Evolutionary conservation across 306 rosid genomes (phyloP), one percentile per base, ranked within the genome.

Genomic region (Dalbergia cochinchinensis): DNA sequence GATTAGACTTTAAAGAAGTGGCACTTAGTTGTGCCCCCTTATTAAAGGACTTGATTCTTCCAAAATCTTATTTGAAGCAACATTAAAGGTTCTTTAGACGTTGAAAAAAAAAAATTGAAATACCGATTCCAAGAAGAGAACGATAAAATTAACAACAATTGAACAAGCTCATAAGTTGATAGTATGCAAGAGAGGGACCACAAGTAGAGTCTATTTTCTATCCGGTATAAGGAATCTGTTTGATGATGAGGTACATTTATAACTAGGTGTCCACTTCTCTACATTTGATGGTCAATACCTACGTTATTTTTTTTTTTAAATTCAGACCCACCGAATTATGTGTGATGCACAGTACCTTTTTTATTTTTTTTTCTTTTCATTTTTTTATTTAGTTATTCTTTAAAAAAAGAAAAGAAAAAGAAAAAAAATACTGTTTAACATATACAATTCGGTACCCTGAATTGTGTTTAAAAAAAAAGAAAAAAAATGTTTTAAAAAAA

Each of bases 41-140:
- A 53, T n/a, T 51, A 33, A 72, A 73, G 65, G 50, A 33, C 55
- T 82, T 22, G 77, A 76, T 76, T 69, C 78, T 69, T 53, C 65
- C 73, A 60, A 54, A 69, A 68, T 65, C 74, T 55, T 33, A 19
- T 10, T 39, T 48, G 55, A 71, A 62, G 6, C 64, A 51, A 73
- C 15, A 60, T 61, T 20, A 80, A 62, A 62, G 65, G 69, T 79
- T 79, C 72, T 79, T 26, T 53, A 53, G 71, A 63, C 76, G 11
- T 22, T 31, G 37, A 18, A 9, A 58, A 69, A n/a, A n/a, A n/a
- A 9, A 58, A 69, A 62, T 31, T 15, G 39, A 48, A 47, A 64
- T 61, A 15, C 34, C 20, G 18, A 14, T n/a, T 41, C 35, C 66
- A 69, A 33, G 12, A 41, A n/a, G 6, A 50, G 13, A 45, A 14